Evolutionary conservation across 805 yeast species (phyloP).

Genomic region (Spathaspora passalidarum): DNA sequence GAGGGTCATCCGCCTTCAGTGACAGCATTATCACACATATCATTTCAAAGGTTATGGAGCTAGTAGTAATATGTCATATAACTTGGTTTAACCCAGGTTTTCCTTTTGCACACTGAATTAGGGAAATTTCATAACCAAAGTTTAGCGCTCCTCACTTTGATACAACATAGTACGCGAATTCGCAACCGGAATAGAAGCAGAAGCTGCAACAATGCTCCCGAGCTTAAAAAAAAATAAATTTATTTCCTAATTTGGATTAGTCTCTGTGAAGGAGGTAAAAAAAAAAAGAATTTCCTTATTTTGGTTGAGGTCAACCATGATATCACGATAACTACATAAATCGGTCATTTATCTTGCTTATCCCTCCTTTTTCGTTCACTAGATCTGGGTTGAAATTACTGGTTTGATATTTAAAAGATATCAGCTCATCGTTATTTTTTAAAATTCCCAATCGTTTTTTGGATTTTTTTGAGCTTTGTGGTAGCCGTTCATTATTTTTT

Average conservation of each 20-base stretch:
- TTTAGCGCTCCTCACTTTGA: neutral
- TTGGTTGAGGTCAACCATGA: neutral
- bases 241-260: neutral
- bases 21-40: too few relatives aligned
- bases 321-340: neutral
- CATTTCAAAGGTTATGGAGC: too few relatives aligned
- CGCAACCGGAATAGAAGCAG: neutral
- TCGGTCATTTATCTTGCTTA: neutral
- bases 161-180: neutral
- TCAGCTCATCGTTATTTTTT: neutral
- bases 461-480: neutral
- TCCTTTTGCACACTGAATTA: neutral
- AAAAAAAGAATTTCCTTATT: neutral
- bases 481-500: neutral
- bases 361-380: neutral
- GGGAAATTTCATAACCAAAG: neutral
- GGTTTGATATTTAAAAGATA: neutral
- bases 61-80: too few relatives aligned
- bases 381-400: too few relatives aligned
- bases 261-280: neutral
- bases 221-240: neutral
- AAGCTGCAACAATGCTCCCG: neutral
- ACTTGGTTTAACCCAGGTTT: too few relatives aligned
- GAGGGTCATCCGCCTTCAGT: too few relatives aligned
- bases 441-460: neutral